Base-by-base conservation (phyloP, 805 yeast genomes). In the Candida ovalis region DNA sequence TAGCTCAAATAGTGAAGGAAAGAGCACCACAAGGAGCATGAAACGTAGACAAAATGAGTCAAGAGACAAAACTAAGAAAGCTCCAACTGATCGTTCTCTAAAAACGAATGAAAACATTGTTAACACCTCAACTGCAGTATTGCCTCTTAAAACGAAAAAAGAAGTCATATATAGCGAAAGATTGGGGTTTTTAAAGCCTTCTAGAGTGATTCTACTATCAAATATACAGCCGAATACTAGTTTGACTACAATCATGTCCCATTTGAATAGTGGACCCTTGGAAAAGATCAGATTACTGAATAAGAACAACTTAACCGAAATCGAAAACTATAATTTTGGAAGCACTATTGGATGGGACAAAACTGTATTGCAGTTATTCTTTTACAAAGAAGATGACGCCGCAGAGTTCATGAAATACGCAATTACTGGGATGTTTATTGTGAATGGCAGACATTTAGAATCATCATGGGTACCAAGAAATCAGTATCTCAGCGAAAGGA, bases 201-300 rank as follows among this genome's bases (percentile, higher is more conserved):
- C 56, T 2, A 55, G 60, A 24, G 58, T 54, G 23, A 54, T 60
- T 24, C 52, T 53, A 19, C 47, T 63, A 9, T 50, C 61, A 5
- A 53, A 53, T 40, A 57, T 66, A 10, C 61, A 57, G 8, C 49
- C 57, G 0, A 57, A 61, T 25, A 71, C 78, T 8, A 81, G 84
- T 8, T 53, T 81, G 8, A 70, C 70, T 21, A 69, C 79, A 35
- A 65, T 85, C 9, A 54, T 86, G 18, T 59, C 79, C 1, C 85
- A 80, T 45, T 68, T 84, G 0, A 69, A 73, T 54, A 91, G 94
- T 1, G 95, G 95, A 0, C 86, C 88, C 0, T 63, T 86, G 43
- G 88, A 84, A 52, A 74, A 72, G 44, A 56, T 83, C 4, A 67
- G 63, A 13, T 55, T 70, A 25, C 45, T 57, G 18, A 52, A 51